Percentiles rank a stretch among this genome's conserved stretches.
Conservation (phyloP, 140 eudicot genomes). For the Senecio squalidus region DNA sequence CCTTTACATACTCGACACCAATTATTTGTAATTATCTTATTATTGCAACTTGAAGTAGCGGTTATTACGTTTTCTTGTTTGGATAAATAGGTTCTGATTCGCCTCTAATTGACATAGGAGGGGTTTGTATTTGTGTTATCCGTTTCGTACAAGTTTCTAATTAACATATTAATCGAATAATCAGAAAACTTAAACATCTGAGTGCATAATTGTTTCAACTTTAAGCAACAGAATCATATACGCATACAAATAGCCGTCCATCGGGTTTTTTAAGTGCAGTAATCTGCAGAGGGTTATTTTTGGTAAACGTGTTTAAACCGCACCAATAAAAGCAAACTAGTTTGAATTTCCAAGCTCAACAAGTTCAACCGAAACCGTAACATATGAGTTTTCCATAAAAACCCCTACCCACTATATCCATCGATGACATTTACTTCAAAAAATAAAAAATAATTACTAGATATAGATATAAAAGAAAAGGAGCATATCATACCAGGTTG, state of each 20-base stretch:
- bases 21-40: not conserved
- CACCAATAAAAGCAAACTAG: not conserved
- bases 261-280: not conserved
- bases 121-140: too few relatives aligned
- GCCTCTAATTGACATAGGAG: not conserved
- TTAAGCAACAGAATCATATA: too few relatives aligned
- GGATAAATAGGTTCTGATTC: not conserved
- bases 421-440: slow-evolving; percentile 3
- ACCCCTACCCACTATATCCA: slow-evolving; percentile 61
- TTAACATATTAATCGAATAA: not conserved
- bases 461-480: not conserved
- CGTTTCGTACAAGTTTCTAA: not conserved
- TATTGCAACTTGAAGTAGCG: not conserved
- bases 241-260: too few relatives aligned
- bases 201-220: too few relatives aligned
- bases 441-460: not conserved
- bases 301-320: not conserved
- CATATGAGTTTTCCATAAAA: not conserved
- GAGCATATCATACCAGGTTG: slow-evolving; percentile 74
- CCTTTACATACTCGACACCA: not conserved
- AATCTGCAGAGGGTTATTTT: not conserved
- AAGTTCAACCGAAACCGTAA: not conserved
- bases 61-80: not conserved
- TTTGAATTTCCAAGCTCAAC: not conserved
- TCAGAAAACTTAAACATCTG: too few relatives aligned